These are phyloP conservation scores for Lipomyces yarrowii DNA, from an alignment of 1,139 yeast genomes.

Conservation along the genomic window DNA sequence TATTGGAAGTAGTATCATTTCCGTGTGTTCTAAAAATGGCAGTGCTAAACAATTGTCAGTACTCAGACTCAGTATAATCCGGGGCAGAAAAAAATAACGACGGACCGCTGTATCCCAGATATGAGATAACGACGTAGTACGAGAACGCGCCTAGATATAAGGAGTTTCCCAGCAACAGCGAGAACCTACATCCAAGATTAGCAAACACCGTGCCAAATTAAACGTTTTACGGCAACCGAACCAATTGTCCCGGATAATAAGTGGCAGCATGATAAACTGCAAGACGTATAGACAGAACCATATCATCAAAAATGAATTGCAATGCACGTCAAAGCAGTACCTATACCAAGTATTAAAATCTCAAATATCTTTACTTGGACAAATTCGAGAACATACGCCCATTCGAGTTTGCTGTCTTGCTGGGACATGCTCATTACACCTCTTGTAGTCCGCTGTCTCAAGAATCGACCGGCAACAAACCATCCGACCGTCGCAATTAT, in stretches of 20 bases:
- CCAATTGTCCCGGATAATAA: slow-evolving; percentile 65
- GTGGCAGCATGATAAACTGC: slow-evolving; percentile 75
- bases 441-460: slow-evolving; percentile 45
- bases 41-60: slow-evolving; percentile 45
- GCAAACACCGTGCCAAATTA: slow-evolving; percentile 28
- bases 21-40: slow-evolving; percentile 72
- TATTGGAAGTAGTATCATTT: slow-evolving; percentile 57
- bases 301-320: slow-evolving; percentile 79
- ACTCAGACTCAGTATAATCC: neutral
- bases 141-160: slow-evolving; percentile 71
- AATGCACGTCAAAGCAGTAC: slow-evolving; percentile 90
- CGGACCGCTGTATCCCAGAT: slow-evolving; percentile 74
- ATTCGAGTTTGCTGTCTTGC: slow-evolving; percentile 64
- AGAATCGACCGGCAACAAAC: slow-evolving; percentile 66
- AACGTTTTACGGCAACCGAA: slow-evolving; percentile 5
- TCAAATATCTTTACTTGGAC: neutral
- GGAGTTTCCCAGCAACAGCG: slow-evolving; percentile 73
- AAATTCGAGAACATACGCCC: slow-evolving; percentile 54
- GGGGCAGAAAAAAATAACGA: neutral
- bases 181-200: slow-evolving; percentile 43
- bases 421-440: slow-evolving; percentile 47
- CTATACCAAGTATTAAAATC: slow-evolving; percentile 10
- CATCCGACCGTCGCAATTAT: slow-evolving; percentile 72
- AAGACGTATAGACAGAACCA: slow-evolving; percentile 78
- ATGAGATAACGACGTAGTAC: slow-evolving; percentile 77